Evolutionary conservation across 805 yeast genomes (phyloP), one percentile per base, ranked within the genome.

Genomic region (Wickerhamia fluorescens): DNA sequence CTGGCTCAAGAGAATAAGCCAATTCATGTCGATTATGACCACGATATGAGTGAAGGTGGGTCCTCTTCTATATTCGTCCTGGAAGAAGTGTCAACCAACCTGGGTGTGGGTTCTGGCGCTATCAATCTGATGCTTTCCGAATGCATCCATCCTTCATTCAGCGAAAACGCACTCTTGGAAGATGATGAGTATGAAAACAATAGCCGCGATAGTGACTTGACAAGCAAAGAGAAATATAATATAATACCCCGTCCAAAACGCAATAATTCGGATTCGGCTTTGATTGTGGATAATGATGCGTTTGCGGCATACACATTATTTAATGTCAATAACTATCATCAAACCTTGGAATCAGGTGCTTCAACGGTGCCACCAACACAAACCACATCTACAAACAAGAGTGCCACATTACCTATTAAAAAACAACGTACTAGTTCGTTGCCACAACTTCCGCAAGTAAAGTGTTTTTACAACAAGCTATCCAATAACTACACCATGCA

Each of bases 391-490:
- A 33, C 11, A 20, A 32, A 14, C 26, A 24, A 15, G 18, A n/a
- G n/a, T n/a, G n/a, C n/a, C n/a, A n/a, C n/a, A n/a, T n/a, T n/a
- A n/a, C 43, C 26, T 24, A 41, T 31, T 14, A 58, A 59, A 34
- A 62, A 62, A 35, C 66, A 58, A 35, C 38, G 70, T 28, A 62
- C 68, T 1, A 60, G 53, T 32, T 61, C 68, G 4, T 48, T 63
- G 24, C 70, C 70, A 1, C 70, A 63, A 36, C 47, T 63, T 23
- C 70, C 70, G 2, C 70, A 62, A 35, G 70, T 51, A 3, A 53
- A 45, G 29, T 63, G 70, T 35, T 51, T 61, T 33, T 63, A 63
- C 42, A 56, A 56, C 27, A 58, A 58, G 30, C 34, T 62, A 7
- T 66, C 66, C 10, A 48, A 44, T 24, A 54, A 52, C 31, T 58